Conservation (phyloP, 1,139 yeast genomes). For the Debaryomyces fabryi region DNA sequence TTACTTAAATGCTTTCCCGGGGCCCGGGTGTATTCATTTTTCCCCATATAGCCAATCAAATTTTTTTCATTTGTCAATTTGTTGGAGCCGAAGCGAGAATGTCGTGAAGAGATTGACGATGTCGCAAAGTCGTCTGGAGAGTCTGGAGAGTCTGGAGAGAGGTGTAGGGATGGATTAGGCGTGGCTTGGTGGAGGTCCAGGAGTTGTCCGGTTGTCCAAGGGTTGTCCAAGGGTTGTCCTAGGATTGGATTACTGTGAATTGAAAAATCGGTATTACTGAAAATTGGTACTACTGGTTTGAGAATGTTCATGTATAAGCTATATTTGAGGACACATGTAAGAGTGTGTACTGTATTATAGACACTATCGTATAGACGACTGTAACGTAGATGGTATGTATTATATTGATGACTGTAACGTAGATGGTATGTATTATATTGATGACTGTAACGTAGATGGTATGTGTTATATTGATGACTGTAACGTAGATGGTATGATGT, state of each 20-base stretch:
- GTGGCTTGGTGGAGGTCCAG: no score
- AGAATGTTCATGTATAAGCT: no score
- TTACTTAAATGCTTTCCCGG: constrained; percentile 9
- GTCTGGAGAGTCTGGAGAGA: background rate
- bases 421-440: background rate
- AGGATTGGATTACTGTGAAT: no score
- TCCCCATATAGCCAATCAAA: constrained; percentile 7
- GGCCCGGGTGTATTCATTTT: constrained; percentile 7
- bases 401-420: background rate
- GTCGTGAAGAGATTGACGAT: background rate
- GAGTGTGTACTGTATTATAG: no score
- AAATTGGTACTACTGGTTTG: no score
- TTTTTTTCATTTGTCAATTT: constrained; percentile 8
- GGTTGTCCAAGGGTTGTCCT: no score
- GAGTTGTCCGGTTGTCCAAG: no score
- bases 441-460: background rate
- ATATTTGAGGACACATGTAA: no score
- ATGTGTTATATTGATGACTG: background rate
- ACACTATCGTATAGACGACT: background rate
- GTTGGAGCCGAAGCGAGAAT: background rate
- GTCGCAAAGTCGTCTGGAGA: background rate
- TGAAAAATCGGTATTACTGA: no score
- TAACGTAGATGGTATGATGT: background rate
- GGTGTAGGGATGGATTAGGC: background rate
- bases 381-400: background rate